Base-by-base conservation (phyloP, 2,329 filamentous ascomycete genomes). In the Diaporthe ilicicola region DNA sequence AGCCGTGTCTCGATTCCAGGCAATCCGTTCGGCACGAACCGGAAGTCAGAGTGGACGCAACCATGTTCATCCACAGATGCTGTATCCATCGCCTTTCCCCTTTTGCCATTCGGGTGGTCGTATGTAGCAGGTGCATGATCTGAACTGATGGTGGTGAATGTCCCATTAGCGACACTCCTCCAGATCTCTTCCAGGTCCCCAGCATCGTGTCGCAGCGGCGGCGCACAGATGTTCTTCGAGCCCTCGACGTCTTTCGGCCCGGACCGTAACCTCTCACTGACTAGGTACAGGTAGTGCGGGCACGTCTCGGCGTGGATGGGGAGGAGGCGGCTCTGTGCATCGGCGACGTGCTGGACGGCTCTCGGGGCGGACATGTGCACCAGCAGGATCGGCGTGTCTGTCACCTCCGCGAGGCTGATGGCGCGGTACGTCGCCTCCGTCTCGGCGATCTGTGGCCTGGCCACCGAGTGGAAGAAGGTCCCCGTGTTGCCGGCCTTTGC, bases 1-100 rank as follows among this genome's bases (percentile, higher is more conserved):
- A 90, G 78, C 2, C 87, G 78, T 1, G 88, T 90, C 78, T 90
- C 88, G 32, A 90, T 82, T 0, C 88, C 88, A 0, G 88, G 87
- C 55, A 86, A 80, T 6, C 88, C 88, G 74, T 90, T 90, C 8
- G 88, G 88, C 50, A 90, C 88, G 70, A 88, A 84, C 55, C 84
- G 84, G 78, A 90, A 90, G 55, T 73, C 71, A 7, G 69, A 67
- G 19, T 65, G 68, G 2, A 71, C 42, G 8, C 55, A 62, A 0
- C 68, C 71, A 2, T 71, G 69, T 32, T 53, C 69, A 46, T 79
- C 78, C 8, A 81, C 72, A 51, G 73, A 72, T n/a, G 73, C 73
- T 24, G 72, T 75, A 37, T 73, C 66, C 64, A 77, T 73, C 51
- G 75, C 75, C 50, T 73, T 70, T 4, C 70, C 70, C 72, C 75